Conservation (phyloP, 176 grass and related monocot species). For the Aegilops sharonensis region DNA sequence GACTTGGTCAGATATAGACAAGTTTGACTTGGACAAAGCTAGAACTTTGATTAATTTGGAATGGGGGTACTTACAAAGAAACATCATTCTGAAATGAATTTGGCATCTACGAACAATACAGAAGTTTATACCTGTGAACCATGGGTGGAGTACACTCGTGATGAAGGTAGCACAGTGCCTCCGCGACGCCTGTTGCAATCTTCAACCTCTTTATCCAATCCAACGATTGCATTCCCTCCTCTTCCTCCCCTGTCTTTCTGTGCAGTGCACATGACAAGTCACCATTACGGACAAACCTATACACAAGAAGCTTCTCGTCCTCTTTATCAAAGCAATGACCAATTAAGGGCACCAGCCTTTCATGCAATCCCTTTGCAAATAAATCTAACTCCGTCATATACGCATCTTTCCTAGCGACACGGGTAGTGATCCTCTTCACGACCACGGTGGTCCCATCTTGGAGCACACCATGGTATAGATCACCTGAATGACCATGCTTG, state of each 20-base stretch:
- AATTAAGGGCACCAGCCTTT: slow-evolving; percentile 72
- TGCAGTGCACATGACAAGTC: slow-evolving; percentile 72
- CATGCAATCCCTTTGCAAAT: slow-evolving; percentile 67
- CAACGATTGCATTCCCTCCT: slow-evolving; percentile 82
- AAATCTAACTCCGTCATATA: slow-evolving; percentile 73
- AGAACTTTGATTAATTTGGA: neutral
- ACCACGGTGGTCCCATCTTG: slow-evolving; percentile 58
- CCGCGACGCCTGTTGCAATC: slow-evolving; percentile 91
- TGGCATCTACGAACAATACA: slow-evolving; percentile 10
- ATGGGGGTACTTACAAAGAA: neutral
- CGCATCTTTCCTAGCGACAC: slow-evolving; percentile 53
- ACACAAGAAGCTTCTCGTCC: slow-evolving; percentile 85
- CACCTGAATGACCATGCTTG: slow-evolving; percentile 71
- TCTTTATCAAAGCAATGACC: slow-evolving; percentile 73
- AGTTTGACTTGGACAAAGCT: neutral
- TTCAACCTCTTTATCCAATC: slow-evolving; percentile 99
- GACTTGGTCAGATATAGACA: neutral
- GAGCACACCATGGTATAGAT: slow-evolving; percentile 73
- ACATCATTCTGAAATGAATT: slow-evolving; percentile 7
- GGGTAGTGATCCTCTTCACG: slow-evolving; percentile 62
- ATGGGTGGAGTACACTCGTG: slow-evolving; percentile 87
- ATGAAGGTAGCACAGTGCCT: slow-evolving; percentile 91
- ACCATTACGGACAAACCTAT: slow-evolving; percentile 77
- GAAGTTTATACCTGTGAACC: slow-evolving; percentile 84
- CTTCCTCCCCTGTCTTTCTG: slow-evolving; percentile 66